A percentile compares a stretch with the other conserved stretches of the same genome.
Evolutionary conservation across 139 green algal genomes (phyloP).

Genomic region (Haematococcus lacustris): DNA sequence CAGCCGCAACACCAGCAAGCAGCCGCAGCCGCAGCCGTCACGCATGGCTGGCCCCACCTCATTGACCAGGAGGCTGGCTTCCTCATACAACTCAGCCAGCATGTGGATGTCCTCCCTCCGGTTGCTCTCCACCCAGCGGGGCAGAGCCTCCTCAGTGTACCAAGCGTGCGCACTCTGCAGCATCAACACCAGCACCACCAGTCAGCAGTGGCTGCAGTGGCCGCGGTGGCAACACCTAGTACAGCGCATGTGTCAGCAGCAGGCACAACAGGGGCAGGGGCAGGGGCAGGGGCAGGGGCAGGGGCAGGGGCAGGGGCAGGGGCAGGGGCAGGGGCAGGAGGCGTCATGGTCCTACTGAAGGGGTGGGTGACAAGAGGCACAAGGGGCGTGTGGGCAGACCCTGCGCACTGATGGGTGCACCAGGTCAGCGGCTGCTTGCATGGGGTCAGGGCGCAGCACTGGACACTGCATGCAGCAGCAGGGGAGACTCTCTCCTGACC

Average conservation of each 20-base stretch:
- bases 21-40: neutral
- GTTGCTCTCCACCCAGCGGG: slow-evolving; percentile 14
- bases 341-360: too few relatives aligned
- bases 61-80: slow-evolving; percentile 14
- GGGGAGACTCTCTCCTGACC: too few relatives aligned
- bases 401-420: neutral
- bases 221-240: neutral
- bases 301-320: too few relatives aligned
- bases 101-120: slow-evolving; percentile 16
- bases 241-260: too few relatives aligned
- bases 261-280: too few relatives aligned
- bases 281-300: too few relatives aligned
- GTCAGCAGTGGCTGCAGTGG: too few relatives aligned
- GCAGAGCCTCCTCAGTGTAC: slow-evolving; percentile 20
- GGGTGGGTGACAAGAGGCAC: too few relatives aligned
- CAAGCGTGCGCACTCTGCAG: slow-evolving; percentile 1
- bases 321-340: too few relatives aligned
- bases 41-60: slow-evolving; percentile 13
- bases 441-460: neutral
- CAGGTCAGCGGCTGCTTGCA: neutral
- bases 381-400: too few relatives aligned
- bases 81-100: slow-evolving; percentile 19
- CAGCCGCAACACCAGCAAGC: neutral
- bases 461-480: too few relatives aligned
- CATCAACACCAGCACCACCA: neutral